Evolutionary conservation across 1,284 basidiomycete genomes (phyloP).

Genomic region (Athelia sp.): DNA sequence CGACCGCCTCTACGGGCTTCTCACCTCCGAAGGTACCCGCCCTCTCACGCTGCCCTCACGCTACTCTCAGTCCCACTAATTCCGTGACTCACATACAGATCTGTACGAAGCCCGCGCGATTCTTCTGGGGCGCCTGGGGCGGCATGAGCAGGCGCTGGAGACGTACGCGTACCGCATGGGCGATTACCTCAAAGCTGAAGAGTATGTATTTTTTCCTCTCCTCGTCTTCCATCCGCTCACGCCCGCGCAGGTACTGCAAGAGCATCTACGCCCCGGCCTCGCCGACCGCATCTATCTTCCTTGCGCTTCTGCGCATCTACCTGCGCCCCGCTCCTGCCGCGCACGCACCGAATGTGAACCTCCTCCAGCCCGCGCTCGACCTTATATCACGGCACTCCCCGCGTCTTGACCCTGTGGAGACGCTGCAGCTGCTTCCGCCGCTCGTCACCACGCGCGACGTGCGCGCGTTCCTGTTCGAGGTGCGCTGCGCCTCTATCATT

Average conservation of each 20-base stretch:
- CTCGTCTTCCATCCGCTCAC: constrained; percentile 3
- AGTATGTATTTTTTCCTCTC: constrained; percentile 41
- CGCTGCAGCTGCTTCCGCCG: constrained; percentile 84
- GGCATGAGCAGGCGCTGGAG: constrained; percentile 90
- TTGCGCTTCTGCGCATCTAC: constrained; percentile 84
- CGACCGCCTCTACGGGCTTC: constrained; percentile 72
- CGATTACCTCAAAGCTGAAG: constrained; percentile 84
- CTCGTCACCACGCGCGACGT: constrained; percentile 81
- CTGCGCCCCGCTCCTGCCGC: constrained; percentile 55
- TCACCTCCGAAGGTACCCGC: constrained; percentile 76
- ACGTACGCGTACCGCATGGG: constrained; percentile 87
- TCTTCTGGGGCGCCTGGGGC: constrained; percentile 83
- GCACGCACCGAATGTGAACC: constrained; percentile 35
- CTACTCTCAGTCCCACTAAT: no score
- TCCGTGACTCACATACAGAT: no score
- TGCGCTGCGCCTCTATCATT: no score
- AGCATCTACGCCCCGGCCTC: constrained; percentile 64
- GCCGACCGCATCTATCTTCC: constrained; percentile 66
- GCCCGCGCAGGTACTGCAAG: constrained; percentile 72
- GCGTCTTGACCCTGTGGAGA: constrained; percentile 74
- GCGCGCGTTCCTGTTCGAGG: constrained; percentile 73
- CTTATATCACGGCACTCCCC: constrained; percentile 83
- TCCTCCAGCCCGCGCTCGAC: constrained; percentile 76
- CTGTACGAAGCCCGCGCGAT: constrained; percentile 87
- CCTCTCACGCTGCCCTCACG: constrained; percentile 2